Evolutionary conservation across 2,329 filamentous ascomycete species (phyloP).

Genomic region (Tricladium varicosporioides): DNA sequence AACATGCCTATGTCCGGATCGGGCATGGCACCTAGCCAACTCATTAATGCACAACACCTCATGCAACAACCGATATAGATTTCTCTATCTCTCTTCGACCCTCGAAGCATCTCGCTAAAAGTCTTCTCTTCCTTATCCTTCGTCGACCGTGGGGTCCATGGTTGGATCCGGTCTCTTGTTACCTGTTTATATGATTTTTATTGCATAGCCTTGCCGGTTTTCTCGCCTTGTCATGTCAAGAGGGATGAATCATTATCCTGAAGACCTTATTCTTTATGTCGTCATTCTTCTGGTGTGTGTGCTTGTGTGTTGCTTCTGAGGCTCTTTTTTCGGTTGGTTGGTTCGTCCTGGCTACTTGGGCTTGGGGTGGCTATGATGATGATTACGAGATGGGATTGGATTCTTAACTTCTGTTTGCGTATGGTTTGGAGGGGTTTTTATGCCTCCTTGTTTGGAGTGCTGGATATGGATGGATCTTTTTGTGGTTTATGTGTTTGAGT

Average conservation of each 20-base stretch:
- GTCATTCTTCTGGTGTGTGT: slow-evolving; percentile 8
- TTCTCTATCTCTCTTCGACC: not conserved
- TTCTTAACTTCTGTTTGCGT: slow-evolving; percentile 6
- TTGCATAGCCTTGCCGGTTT: slow-evolving; percentile 31
- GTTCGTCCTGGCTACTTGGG: too few relatives aligned
- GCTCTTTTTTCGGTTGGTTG: not conserved
- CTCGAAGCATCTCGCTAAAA: slow-evolving; percentile 2
- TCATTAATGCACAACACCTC: slow-evolving; percentile 35
- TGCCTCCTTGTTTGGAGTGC: not conserved
- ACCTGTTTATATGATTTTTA: slow-evolving; percentile 26
- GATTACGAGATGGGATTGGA: slow-evolving; percentile 13
- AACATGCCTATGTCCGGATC: slow-evolving; percentile 21
- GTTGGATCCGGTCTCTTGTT: slow-evolving; percentile 5
- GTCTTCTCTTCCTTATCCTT: slow-evolving; percentile 13
- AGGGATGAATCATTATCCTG: slow-evolving; percentile 5
- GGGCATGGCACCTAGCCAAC: slow-evolving; percentile 37
- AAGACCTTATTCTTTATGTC: slow-evolving; percentile 12
- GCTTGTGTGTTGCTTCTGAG: not conserved
- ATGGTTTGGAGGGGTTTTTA: not conserved
- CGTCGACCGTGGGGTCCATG: slow-evolving; percentile 1
- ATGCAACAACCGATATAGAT: slow-evolving; percentile 35
- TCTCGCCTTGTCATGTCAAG: slow-evolving; percentile 8
- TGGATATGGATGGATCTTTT: not conserved
- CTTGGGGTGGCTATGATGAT: slow-evolving; percentile 7
- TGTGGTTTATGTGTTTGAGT: not conserved